Conservation (phyloP, 805 yeast genomes). For the Candida pseudoglaebosa region DNA sequence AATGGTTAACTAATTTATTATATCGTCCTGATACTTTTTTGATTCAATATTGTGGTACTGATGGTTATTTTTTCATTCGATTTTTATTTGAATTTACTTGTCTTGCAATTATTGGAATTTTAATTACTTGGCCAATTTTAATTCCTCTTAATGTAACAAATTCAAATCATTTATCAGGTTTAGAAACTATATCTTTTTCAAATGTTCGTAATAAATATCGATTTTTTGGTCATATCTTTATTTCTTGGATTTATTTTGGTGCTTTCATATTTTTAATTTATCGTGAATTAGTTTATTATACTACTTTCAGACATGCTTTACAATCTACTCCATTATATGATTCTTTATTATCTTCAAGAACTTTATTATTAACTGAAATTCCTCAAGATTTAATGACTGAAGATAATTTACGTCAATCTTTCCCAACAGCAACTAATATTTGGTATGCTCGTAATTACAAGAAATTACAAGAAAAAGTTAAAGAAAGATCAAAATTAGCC, state of each 20-base stretch:
- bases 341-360: conserved; percentile 64
- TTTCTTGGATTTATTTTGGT: conserved; percentile 73
- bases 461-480: conserved; percentile 50
- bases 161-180: conserved; percentile 52
- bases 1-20: conserved; percentile 54
- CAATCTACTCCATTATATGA: conserved; percentile 74
- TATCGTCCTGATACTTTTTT: conserved; percentile 56
- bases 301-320: conserved; percentile 65
- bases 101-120: conserved; percentile 50
- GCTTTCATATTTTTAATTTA: conserved; percentile 61
- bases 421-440: conserved; percentile 58
- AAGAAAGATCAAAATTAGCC: conserved; percentile 62
- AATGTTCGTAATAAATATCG: conserved; percentile 62
- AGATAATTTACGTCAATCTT: conserved; percentile 48
- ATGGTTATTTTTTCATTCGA: conserved; percentile 73
- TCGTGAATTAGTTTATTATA: conserved; percentile 69
- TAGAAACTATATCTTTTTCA: conserved; percentile 60
- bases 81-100: conserved; percentile 54
- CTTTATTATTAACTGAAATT: conserved; percentile 68
- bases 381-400: conserved; percentile 48
- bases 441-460: conserved; percentile 64
- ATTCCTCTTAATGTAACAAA: conserved; percentile 74
- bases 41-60: conserved; percentile 68
- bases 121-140: conserved; percentile 62
- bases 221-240: conserved; percentile 68